Conservation (phyloP, 371 early-diverging fungal species). For the Nematocida major region DNA sequence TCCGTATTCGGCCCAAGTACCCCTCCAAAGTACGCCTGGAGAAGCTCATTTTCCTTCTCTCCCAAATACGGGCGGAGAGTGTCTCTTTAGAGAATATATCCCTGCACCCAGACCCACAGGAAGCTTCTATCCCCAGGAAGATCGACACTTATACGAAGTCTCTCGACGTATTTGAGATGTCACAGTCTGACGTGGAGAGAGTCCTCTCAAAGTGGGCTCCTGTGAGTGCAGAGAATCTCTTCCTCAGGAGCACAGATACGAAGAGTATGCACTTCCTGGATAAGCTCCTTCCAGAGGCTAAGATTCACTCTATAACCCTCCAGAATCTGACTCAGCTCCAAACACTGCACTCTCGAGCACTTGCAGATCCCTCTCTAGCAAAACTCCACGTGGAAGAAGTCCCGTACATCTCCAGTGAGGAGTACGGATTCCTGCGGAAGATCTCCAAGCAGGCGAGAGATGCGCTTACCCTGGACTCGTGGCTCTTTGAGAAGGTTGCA, state of each 20-base stretch:
- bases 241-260: not conserved
- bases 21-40: not conserved
- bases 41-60: not conserved
- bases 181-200: not conserved
- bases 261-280: not conserved
- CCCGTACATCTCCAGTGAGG: not conserved
- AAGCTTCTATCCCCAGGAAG: too few relatives aligned
- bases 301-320: too few relatives aligned
- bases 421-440: not conserved
- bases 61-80: not conserved
- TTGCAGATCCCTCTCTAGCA: too few relatives aligned
- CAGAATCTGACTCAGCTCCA: too few relatives aligned
- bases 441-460: not conserved
- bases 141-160: too few relatives aligned
- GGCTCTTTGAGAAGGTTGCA: conserved; percentile 1
- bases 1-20: not conserved
- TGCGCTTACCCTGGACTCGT: not conserved
- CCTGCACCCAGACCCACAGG: too few relatives aligned
- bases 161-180: too few relatives aligned
- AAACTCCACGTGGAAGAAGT: too few relatives aligned
- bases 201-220: not conserved
- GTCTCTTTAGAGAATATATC: not conserved
- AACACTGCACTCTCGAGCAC: too few relatives aligned
- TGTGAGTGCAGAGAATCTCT: not conserved
- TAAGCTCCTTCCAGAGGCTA: not conserved